Evolutionary conservation across 371 early-diverging fungal genomes (phyloP).

Genomic region (Homolaphlyctis polyrhiza): DNA sequence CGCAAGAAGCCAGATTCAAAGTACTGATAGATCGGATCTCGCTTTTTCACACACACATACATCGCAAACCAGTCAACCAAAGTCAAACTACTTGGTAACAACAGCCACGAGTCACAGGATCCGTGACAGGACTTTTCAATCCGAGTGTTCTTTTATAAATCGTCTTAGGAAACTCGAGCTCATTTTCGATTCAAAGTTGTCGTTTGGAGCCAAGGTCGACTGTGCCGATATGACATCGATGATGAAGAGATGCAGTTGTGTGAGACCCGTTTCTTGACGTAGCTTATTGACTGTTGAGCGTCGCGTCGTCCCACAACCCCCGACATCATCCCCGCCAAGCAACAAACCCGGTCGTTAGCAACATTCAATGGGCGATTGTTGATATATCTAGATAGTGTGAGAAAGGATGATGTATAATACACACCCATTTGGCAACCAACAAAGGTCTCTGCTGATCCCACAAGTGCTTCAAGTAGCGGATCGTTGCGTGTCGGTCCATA

Average conservation of each 20-base stretch:
- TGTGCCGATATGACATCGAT: constrained; percentile 63
- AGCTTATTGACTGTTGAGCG: constrained; percentile 61
- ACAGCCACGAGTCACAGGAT: too few relatives aligned
- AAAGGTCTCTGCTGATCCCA: constrained; percentile 84
- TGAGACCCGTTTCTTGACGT: constrained; percentile 42
- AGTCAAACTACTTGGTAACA: too few relatives aligned
- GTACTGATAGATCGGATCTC: too few relatives aligned
- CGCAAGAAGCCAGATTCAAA: too few relatives aligned
- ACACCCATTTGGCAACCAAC: constrained; percentile 55
- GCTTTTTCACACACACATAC: too few relatives aligned
- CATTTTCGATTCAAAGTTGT: constrained; percentile 39
- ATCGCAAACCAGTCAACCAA: too few relatives aligned
- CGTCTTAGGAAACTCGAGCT: constrained; percentile 63
- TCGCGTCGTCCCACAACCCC: too few relatives aligned
- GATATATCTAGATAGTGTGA: neutral
- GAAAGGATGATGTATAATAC: neutral
- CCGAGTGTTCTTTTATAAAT: too few relatives aligned
- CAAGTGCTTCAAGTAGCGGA: constrained; percentile 67
- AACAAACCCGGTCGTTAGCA: neutral
- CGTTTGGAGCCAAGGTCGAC: constrained; percentile 10
- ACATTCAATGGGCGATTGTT: neutral
- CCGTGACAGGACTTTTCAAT: too few relatives aligned
- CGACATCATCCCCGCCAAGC: neutral
- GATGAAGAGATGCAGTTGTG: constrained; percentile 59
- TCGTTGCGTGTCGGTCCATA: constrained; percentile 87